Evolutionary conservation across 2,329 filamentous ascomycete species (phyloP).

Genomic region (Xylaria polymorpha): DNA sequence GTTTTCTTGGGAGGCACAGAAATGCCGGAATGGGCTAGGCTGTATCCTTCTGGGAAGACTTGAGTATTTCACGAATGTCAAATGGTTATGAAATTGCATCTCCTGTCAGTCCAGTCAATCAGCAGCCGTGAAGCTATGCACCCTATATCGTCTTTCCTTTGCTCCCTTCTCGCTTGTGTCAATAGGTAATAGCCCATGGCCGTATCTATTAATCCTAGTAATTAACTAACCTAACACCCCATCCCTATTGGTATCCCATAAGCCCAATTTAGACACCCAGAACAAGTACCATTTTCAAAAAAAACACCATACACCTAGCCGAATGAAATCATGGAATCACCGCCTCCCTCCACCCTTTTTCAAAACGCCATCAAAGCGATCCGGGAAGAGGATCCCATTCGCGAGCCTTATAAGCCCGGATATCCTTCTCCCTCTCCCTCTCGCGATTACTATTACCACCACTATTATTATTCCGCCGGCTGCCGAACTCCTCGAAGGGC

Average conservation of each 20-base stretch:
- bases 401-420: conserved; percentile 42
- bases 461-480: neutral
- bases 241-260: conserved; percentile 1
- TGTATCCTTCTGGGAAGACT: neutral
- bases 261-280: neutral
- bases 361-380: conserved; percentile 39
- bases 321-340: neutral
- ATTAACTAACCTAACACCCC: conserved; percentile 5
- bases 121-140: neutral
- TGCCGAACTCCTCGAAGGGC: conserved; percentile 37
- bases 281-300: neutral
- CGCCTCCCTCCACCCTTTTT: conserved; percentile 26
- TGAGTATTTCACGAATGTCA: conserved; percentile 13
- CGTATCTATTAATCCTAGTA: conserved; percentile 1
- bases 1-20: neutral
- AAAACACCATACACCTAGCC: neutral
- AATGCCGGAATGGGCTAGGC: neutral
- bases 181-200: neutral
- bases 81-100: conserved; percentile 19
- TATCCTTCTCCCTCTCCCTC: conserved; percentile 29
- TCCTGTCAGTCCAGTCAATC: neutral
- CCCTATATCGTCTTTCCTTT: neutral
- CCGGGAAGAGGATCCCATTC: conserved; percentile 47
- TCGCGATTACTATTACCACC: neutral
- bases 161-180: neutral